Evolutionary conservation across 2,329 filamentous ascomycete genomes (phyloP), one percentile per base, ranked within the genome.

Genomic region (Fusarium sulawesiense): DNA sequence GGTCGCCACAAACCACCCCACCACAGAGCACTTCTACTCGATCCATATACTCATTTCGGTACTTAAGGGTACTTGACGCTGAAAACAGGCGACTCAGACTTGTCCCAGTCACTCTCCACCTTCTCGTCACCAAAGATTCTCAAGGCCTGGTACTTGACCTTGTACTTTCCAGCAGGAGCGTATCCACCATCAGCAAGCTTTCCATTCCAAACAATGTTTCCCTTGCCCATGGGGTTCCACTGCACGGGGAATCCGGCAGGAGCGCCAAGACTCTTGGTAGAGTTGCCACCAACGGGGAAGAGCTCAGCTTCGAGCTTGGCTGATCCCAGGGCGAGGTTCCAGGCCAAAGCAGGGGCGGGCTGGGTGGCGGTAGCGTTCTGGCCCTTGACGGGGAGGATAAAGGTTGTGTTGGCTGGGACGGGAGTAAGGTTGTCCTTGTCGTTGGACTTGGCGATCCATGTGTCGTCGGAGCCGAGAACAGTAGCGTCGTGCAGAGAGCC

Each of bases 121-220:
- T 78, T 75, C 32, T 77, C 75, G 56, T 88, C 79, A 6, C 86
- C 86, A 68, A 85, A 86, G 64, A 88, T 81, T 59, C 81, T 82
- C 67, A 88, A 76, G 4, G 85, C 83, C 56, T 81, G 80, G 34
- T 87, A 77, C 2, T 79, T 78, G 48, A 88, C 78, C 76, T 82
- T 84, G 79, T 88, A 88, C 34, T 73, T 73, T 18, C 86, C 86
- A 6, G 81, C 78, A 4, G 84, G 82, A 2, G 81, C 86, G 56
- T 84, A 86, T 2, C 74, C 78, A 44, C 84, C 85, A 18, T 83
- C 81, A 0, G 78, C 78, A 8, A 88, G 75, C 56, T 78, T 76
- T 13, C 86, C 86, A 49, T 84, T 81, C 82, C 84, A 88, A 0
- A 59, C 55, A 10, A 76, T 37, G 8, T 66, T 46, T 55, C 70